A percentile compares a stretch with the other conserved stretches of the same genome.
These are phyloP conservation scores for Zygoascus biomembranicola DNA, from an alignment of 805 yeast genomes.

Conservation along the genomic window DNA sequence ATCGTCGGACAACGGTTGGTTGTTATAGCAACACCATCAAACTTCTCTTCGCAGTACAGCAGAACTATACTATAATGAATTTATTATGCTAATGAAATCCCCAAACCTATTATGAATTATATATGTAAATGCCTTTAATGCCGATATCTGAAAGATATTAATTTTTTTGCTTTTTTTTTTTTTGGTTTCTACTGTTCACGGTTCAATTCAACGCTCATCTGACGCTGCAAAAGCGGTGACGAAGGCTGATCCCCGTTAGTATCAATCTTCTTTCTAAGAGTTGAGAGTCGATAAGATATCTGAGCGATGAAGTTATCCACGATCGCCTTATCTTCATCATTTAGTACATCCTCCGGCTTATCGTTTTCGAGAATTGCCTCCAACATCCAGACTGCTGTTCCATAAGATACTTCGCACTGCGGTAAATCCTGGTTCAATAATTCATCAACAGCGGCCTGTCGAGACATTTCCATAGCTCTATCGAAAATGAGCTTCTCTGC, in stretches of 20 bases:
- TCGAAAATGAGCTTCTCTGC: conserved; percentile 88
- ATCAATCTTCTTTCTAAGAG: conserved; percentile 47
- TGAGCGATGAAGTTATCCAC: conserved; percentile 76
- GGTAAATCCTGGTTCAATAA: conserved; percentile 60
- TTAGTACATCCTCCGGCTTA: conserved; percentile 24
- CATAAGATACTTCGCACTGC: conserved; percentile 81
- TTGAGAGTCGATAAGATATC: conserved; percentile 71
- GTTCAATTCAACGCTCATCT: background rate
- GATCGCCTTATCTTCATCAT: conserved; percentile 65
- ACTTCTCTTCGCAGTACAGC: background rate
- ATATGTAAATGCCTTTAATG: background rate
- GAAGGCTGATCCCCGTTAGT: background rate
- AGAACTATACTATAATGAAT: background rate
- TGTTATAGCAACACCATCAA: background rate
- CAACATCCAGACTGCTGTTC: conserved; percentile 92
- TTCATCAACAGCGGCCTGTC: conserved; percentile 86
- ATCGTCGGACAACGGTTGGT: background rate
- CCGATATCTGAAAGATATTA: background rate
- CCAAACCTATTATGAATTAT: background rate
- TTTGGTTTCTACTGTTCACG: background rate
- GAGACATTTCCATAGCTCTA: conserved; percentile 86
- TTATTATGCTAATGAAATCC: background rate
- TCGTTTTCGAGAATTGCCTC: conserved; percentile 65
- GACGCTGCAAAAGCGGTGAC: background rate
- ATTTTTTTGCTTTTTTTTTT: background rate